phyloP scores from a whole-genome alignment of 2,329 filamentous ascomycete genomes.

The Hawksworthiomyces lignivorus region DNA sequence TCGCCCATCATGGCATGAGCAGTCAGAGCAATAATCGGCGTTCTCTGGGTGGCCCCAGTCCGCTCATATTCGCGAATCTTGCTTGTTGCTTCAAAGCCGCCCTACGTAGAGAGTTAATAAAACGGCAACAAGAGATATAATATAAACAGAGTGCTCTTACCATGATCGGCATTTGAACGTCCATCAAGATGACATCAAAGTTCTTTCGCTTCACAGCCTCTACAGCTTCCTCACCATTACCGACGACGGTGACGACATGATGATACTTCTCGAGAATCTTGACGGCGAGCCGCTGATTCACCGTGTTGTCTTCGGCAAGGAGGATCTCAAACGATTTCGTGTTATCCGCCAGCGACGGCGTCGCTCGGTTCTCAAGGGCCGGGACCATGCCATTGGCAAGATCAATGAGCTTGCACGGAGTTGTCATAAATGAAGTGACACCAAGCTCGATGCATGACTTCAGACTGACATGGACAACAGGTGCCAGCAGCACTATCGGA shows the following conservation, averaged over 20 bases:
- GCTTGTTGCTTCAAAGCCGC: conserved; percentile 92
- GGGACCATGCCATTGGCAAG: conserved; percentile 94
- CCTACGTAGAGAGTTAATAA: conserved; percentile 38
- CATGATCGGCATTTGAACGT: conserved; percentile 99
- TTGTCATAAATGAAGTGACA: conserved; percentile 99
- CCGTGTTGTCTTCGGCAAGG: conserved; percentile 91
- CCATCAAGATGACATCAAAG: conserved; percentile 97
- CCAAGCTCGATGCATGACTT: conserved; percentile 91
- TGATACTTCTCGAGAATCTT: conserved; percentile 98
- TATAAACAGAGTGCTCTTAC: conserved; percentile 42
- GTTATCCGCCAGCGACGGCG: conserved; percentile 84
- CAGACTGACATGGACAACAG: conserved; percentile 80
- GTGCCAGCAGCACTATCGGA: conserved; percentile 85
- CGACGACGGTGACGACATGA: conserved; percentile 83
- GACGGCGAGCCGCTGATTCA: conserved; percentile 92
- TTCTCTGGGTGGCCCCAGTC: conserved; percentile 69
- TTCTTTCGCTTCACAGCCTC: conserved; percentile 86
- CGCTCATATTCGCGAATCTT: conserved; percentile 96
- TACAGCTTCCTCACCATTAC: conserved; percentile 88
- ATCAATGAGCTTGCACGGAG: conserved; percentile 88
- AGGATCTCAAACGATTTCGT: conserved; percentile 94
- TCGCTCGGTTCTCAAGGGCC: conserved; percentile 85
- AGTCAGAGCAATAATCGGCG: conserved; percentile 92
- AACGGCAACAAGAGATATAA: conserved; percentile 20
- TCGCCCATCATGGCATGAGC: conserved; percentile 99